These are phyloP conservation scores for Eremochloa ophiuroides DNA, from an alignment of 176 grass and related monocot genomes.

Conservation along the genomic window DNA sequence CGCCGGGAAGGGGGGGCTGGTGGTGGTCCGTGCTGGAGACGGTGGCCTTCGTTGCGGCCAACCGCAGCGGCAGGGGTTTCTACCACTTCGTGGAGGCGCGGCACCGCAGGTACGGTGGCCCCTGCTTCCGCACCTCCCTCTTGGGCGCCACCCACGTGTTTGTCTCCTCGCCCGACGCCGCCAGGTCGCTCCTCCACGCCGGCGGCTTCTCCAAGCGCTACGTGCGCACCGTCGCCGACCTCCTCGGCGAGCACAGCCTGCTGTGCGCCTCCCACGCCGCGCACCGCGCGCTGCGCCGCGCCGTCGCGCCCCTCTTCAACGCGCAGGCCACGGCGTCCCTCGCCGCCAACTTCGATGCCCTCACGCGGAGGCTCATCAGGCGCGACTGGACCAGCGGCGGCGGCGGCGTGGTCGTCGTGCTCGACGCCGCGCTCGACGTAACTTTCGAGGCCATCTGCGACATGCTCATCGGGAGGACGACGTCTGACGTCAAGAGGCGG, in stretches of 20 bases:
- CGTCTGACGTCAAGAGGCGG: background rate
- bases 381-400: background rate
- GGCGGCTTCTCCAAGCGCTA: conserved; percentile 75
- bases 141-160: conserved; percentile 80
- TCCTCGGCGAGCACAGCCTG: conserved; percentile 76
- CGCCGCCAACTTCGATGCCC: conserved; percentile 28
- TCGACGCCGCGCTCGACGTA: conserved; percentile 54
- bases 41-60: conserved; percentile 54
- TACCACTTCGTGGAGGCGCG: conserved; percentile 72
- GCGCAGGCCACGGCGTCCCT: conserved; percentile 13
- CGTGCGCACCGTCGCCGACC: conserved; percentile 62
- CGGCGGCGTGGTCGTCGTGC: conserved; percentile 25
- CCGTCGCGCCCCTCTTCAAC: conserved; percentile 56
- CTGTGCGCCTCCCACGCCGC: conserved; percentile 59
- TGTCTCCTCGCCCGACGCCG: conserved; percentile 42
- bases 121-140: conserved; percentile 69
- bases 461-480: conserved; percentile 54
- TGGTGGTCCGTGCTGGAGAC: conserved; percentile 46
- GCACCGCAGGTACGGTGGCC: conserved; percentile 43
- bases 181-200: conserved; percentile 17
- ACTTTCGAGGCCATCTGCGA: conserved; percentile 79
- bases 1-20: background rate
- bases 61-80: conserved; percentile 61
- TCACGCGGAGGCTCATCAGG: conserved; percentile 2
- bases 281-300: conserved; percentile 50